These are phyloP conservation scores for Pythium utonaiense DNA, from an alignment of 352 stramenopile genomes.

Conservation along the genomic window DNA sequence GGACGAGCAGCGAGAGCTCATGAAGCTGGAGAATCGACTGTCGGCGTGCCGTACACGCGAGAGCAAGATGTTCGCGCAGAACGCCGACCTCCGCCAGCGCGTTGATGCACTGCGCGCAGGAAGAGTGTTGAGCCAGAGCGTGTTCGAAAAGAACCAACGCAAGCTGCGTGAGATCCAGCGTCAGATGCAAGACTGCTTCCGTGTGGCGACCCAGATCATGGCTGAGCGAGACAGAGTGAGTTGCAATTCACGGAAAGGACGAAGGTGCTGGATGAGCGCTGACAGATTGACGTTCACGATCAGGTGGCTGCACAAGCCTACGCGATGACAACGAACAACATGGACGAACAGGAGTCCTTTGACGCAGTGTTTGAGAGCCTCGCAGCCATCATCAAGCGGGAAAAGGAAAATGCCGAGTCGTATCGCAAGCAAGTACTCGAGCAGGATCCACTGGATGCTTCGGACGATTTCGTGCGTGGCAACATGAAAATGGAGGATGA, in stretches of 20 bases:
- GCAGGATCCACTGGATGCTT: slow-evolving; percentile 57
- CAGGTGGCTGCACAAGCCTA: slow-evolving; percentile 67
- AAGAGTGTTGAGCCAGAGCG: slow-evolving; percentile 60
- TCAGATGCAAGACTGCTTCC: slow-evolving; percentile 77
- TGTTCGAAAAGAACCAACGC: slow-evolving; percentile 81
- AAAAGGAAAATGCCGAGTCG: slow-evolving; percentile 70
- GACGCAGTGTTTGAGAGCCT: slow-evolving; percentile 73
- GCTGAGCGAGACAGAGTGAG: slow-evolving; percentile 60
- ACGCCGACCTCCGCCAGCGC: slow-evolving; percentile 43
- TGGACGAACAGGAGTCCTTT: slow-evolving; percentile 75
- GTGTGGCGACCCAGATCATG: slow-evolving; percentile 62
- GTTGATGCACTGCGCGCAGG: slow-evolving; percentile 65
- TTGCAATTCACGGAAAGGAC: neutral
- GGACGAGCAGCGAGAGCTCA: slow-evolving; percentile 70
- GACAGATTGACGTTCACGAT: neutral
- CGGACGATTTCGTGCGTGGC: slow-evolving; percentile 66
- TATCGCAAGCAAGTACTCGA: slow-evolving; percentile 80
- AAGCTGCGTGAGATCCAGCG: slow-evolving; percentile 68
- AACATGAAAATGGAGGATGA: slow-evolving; percentile 81
- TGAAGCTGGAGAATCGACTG: slow-evolving; percentile 77
- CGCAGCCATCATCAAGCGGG: slow-evolving; percentile 63
- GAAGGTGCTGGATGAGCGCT: neutral
- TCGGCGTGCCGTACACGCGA: slow-evolving; percentile 68
- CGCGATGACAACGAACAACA: slow-evolving; percentile 59
- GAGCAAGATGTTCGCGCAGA: slow-evolving; percentile 68